Evolutionary conservation across 805 yeast genomes (phyloP), one percentile per base, ranked within the genome.

Genomic region (Suhomyces pyralidae): DNA sequence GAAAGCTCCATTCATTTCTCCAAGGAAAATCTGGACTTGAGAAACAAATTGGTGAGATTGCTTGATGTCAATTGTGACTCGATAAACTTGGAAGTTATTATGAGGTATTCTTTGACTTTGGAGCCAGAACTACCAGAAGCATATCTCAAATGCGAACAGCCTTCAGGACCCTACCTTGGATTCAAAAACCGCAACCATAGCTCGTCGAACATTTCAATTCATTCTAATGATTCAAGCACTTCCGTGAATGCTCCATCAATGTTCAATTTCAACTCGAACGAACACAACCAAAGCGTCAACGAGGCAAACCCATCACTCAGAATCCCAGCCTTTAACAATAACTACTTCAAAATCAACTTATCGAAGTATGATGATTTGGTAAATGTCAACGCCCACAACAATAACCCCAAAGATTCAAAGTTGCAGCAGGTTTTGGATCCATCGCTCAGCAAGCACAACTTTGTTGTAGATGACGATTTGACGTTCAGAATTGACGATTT

Each of bases 111-210:
- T 12, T 69, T 88, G 50, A 60, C 64, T 0, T 70, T 78, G 40
- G 96, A 93, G 61, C 87, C 92, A 0, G 81, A 86, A 2, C 64
- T 73, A 36, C 71, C 70, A 0, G 80, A 76, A 52, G 63, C 64
- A 4, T 75, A 74, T 52, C 54, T 74, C 49, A 64, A 58, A 46
- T 51, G 25, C 5, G 22, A 38, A 3, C 42, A 19, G 22, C 55
- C 15, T 40, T 24, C 17, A 7, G 51, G n/a, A 3, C 48, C 52
- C 25, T 49, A 43, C 7, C 22, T 46, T 14, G 55, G 54, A 14
- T 42, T 49, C 49, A 55, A 46, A 14, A 51, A 52, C 15, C 51
- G 56, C 46, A 58, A 59, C 43, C 45, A 20, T 24, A 54, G 52
- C 45, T 48, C 56, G 2, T 66, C 70, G 1, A 63, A 57, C 44